A percentile compares a stretch with the other conserved stretches of the same genome.
Conservation (phyloP, 441 rosid species). For the Populus hybrid region DNA sequence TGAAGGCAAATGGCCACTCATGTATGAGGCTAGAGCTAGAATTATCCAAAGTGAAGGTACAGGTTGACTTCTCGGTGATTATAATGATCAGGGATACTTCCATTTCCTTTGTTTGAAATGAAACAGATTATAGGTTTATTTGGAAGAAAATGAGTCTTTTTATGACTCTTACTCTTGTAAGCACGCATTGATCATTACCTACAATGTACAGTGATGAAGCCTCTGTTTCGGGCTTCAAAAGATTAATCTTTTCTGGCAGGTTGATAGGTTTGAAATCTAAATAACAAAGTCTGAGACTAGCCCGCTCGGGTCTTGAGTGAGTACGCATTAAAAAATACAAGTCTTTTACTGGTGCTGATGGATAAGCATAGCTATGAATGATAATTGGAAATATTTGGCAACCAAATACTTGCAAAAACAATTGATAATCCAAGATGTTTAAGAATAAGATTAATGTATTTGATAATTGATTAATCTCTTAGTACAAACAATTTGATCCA, state of each 20-base stretch:
- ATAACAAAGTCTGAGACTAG: neutral
- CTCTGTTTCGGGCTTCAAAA: neutral
- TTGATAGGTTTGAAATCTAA: neutral
- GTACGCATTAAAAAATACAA: no score
- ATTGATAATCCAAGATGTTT: no score
- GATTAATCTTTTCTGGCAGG: neutral
- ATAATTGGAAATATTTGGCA: no score
- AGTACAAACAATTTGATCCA: accelerated
- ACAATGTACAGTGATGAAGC: neutral
- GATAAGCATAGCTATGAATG: no score
- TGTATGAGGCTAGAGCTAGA: neutral
- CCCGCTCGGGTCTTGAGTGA: no score
- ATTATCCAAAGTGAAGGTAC: neutral
- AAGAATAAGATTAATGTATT: no score
- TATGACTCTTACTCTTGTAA: neutral
- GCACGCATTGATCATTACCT: neutral
- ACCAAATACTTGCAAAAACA: no score
- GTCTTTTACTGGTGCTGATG: no score
- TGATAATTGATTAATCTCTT: no score
- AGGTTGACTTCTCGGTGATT: neutral
- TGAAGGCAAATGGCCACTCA: neutral
- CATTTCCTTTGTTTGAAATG: neutral
- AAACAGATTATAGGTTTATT: neutral
- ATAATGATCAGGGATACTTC: neutral
- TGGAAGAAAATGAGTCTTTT: neutral